Evolutionary conservation across 2,329 filamentous ascomycete species (phyloP).

Genomic region (Diplocarpon rosae): DNA sequence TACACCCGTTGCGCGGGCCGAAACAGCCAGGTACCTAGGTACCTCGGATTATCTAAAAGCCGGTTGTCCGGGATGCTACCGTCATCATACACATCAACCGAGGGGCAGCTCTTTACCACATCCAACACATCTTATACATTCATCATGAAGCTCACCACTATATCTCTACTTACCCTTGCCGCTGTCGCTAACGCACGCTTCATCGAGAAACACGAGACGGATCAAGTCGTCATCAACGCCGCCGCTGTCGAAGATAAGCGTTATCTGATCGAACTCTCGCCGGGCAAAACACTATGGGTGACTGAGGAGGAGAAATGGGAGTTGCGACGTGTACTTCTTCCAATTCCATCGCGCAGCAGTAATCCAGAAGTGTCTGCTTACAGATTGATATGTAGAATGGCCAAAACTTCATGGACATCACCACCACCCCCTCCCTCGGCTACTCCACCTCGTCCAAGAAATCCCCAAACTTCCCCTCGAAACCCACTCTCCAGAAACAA

Average conservation of each 20-base stretch:
- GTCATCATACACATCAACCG: background rate
- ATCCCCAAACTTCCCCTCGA: slow-evolving; percentile 51
- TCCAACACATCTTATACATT: slow-evolving; percentile 3
- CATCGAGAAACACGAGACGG: slow-evolving; percentile 39
- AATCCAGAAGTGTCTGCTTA: too few relatives aligned
- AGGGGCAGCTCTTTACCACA: background rate
- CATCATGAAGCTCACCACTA: slow-evolving; percentile 39
- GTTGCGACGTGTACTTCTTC: slow-evolving; percentile 57
- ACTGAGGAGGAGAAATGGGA: slow-evolving; percentile 95
- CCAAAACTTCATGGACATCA: slow-evolving; percentile 90
- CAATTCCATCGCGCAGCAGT: too few relatives aligned
- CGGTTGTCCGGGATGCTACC: too few relatives aligned
- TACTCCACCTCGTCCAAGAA: slow-evolving; percentile 32
- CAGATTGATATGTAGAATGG: slow-evolving; percentile 53
- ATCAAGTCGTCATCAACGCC: slow-evolving; percentile 38
- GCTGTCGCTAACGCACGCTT: slow-evolving; percentile 43
- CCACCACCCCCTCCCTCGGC: slow-evolving; percentile 58
- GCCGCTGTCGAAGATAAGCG: slow-evolving; percentile 35
- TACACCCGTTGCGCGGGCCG: too few relatives aligned
- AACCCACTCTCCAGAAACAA: slow-evolving; percentile 52
- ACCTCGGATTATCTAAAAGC: too few relatives aligned
- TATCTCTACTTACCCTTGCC: slow-evolving; percentile 43
- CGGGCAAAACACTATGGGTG: slow-evolving; percentile 74
- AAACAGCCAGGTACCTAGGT: too few relatives aligned
- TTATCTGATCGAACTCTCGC: slow-evolving; percentile 75